Percentiles rank a stretch among this genome's conserved stretches.
phyloP scores from a whole-genome alignment of 345 rosid genomes.

The Eucalyptus microcorys region DNA sequence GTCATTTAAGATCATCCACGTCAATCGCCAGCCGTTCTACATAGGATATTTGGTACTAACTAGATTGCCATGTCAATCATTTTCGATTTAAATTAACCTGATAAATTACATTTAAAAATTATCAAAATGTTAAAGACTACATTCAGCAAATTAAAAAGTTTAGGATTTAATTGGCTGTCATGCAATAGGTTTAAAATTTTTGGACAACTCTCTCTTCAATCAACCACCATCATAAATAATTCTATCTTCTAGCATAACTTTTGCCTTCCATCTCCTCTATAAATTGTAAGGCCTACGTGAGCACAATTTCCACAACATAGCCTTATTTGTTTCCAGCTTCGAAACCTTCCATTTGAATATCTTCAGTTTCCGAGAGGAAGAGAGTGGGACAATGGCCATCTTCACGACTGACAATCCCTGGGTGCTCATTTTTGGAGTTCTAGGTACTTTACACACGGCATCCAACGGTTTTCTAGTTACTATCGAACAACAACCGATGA shows the following conservation, averaged over 20 bases:
- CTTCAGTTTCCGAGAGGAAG: background rate
- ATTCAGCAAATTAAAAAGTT: background rate
- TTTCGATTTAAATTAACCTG: accelerated
- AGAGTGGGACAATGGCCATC: background rate
- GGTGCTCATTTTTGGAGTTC: constrained; percentile 13
- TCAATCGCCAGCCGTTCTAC: background rate
- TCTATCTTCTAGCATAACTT: background rate
- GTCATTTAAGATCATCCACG: background rate
- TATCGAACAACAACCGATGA: background rate
- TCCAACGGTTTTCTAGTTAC: background rate
- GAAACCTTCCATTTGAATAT: background rate
- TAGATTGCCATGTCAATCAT: background rate
- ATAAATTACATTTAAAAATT: background rate
- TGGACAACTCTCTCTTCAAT: background rate
- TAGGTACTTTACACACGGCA: background rate
- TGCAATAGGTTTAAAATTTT: background rate
- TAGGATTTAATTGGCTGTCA: background rate
- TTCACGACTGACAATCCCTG: background rate
- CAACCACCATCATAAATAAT: background rate
- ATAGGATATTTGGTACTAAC: accelerated
- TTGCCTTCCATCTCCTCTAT: background rate
- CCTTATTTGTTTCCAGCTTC: background rate
- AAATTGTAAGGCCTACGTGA: background rate
- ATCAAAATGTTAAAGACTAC: background rate
- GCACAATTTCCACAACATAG: background rate